Conservation (phyloP, 2,329 filamentous ascomycete genomes). For the Aspergillus texensis region DNA sequence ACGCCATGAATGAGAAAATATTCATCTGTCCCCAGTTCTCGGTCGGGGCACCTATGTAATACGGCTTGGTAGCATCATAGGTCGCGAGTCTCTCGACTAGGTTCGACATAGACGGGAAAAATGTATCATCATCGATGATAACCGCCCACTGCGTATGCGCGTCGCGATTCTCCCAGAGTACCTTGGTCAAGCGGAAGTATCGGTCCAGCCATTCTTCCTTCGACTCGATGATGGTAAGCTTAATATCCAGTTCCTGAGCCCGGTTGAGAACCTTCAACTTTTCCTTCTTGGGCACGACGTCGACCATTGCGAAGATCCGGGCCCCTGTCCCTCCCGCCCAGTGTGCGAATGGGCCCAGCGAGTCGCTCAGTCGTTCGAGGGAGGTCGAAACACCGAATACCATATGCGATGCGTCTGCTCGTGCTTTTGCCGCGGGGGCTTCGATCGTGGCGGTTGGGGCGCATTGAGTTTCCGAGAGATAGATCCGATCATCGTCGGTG, state of each 20-base stretch:
- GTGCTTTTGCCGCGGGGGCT: constrained; percentile 15
- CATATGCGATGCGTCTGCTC: constrained; percentile 47
- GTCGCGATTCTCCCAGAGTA: constrained; percentile 43
- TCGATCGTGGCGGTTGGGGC: constrained; percentile 17
- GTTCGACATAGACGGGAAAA: constrained; percentile 57
- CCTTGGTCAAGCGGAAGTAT: constrained; percentile 55
- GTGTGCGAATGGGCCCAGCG: constrained; percentile 52
- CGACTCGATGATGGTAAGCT: constrained; percentile 33
- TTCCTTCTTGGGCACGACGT: constrained; percentile 31
- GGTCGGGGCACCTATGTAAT: constrained; percentile 58
- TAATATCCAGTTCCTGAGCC: constrained; percentile 35
- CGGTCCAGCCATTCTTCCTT: constrained; percentile 41
- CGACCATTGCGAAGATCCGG: constrained; percentile 52
- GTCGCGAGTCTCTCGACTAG: constrained; percentile 49
- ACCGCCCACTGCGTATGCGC: constrained; percentile 53
- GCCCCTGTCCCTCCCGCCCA: constrained; percentile 55
- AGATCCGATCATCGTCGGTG: constrained; percentile 21
- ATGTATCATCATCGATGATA: constrained; percentile 63
- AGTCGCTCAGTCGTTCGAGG: constrained; percentile 49
- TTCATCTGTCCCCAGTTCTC: constrained; percentile 54
- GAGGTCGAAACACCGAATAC: constrained; percentile 58
- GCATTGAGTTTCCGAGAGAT: constrained; percentile 15
- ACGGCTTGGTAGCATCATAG: constrained; percentile 49
- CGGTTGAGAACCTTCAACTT: constrained; percentile 22
- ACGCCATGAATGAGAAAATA: constrained; percentile 58